Evolutionary conservation across 2,329 filamentous ascomycete genomes (phyloP).

Genomic region (Trichoderma sp.): DNA sequence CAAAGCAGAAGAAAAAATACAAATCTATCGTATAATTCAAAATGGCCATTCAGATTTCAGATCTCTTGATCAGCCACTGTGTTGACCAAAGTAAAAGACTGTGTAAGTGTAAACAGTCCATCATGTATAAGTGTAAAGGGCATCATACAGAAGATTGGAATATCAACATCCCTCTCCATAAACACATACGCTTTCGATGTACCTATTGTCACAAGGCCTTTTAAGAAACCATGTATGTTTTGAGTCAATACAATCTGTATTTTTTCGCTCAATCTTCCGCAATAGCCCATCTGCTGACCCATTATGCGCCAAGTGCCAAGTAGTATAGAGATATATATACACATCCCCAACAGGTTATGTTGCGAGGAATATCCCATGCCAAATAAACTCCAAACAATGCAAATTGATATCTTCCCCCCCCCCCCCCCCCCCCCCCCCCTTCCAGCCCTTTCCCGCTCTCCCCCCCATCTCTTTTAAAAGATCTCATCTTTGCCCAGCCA

Average conservation of each 20-base stretch:
- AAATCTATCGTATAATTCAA: neutral
- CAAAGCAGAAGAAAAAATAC: conserved; percentile 20
- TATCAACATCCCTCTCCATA: neutral
- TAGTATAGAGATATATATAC: conserved; percentile 9
- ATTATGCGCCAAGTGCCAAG: conserved; percentile 15
- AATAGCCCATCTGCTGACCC: conserved; percentile 1
- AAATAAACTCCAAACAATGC: conserved; percentile 30
- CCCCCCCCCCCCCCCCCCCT: no score
- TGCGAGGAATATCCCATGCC: neutral
- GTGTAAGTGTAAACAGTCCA: neutral
- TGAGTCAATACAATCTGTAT: neutral
- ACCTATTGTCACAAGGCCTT: neutral
- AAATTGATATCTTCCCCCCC: conserved; percentile 1
- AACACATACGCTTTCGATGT: neutral
- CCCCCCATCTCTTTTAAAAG: conserved; percentile 27
- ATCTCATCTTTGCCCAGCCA: conserved; percentile 64
- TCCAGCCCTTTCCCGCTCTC: neutral
- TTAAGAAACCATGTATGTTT: neutral
- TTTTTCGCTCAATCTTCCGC: conserved; percentile 7
- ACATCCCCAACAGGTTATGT: neutral
- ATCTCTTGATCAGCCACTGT: no score
- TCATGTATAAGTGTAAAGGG: neutral
- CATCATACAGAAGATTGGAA: neutral
- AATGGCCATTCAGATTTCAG: no score
- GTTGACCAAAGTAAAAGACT: neutral